Evolutionary conservation across 208 protist species (phyloP).

Genomic region (Leishmania guyanensis): DNA sequence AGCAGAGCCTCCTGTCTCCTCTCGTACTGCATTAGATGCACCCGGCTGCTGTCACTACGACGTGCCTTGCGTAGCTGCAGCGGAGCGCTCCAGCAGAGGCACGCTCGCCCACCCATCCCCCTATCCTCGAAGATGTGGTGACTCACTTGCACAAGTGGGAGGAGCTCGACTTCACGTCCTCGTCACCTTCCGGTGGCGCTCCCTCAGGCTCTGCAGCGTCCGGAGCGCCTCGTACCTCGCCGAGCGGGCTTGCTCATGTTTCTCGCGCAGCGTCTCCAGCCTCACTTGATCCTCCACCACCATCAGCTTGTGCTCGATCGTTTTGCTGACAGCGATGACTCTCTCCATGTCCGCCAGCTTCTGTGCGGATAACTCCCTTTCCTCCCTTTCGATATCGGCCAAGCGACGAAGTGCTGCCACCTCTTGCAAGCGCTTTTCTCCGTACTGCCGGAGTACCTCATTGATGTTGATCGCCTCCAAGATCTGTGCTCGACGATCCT

Average conservation of each 20-base stretch:
- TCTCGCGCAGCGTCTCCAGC: slow-evolving; percentile 36
- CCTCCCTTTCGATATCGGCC: slow-evolving; percentile 24
- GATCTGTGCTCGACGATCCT: slow-evolving; percentile 34
- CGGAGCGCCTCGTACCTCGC: slow-evolving; percentile 20
- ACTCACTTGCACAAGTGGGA: not conserved
- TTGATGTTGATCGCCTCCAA: slow-evolving; percentile 39
- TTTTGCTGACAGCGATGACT: slow-evolving; percentile 43
- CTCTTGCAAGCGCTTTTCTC: slow-evolving; percentile 24
- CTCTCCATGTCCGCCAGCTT: slow-evolving; percentile 48
- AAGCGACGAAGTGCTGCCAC: slow-evolving; percentile 9
- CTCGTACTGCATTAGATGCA: not conserved
- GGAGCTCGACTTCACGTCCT: slow-evolving; percentile 24
- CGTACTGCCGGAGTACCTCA: slow-evolving; percentile 30
- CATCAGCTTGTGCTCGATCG: slow-evolving; percentile 22
- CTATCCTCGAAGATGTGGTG: not conserved
- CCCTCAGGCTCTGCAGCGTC: slow-evolving; percentile 23
- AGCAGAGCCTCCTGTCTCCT: not conserved
- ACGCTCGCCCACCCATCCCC: not conserved
- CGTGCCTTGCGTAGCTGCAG: not conserved
- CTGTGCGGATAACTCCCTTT: slow-evolving; percentile 18
- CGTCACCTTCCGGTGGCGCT: slow-evolving; percentile 46
- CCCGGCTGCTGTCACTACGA: not conserved
- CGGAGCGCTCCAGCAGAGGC: not conserved
- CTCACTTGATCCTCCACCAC: slow-evolving; percentile 34
- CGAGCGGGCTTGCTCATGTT: slow-evolving; percentile 42